phyloP scores from a whole-genome alignment of 495 filamentous ascomycete genomes.

The Parathielavia hyrcaniae region DNA sequence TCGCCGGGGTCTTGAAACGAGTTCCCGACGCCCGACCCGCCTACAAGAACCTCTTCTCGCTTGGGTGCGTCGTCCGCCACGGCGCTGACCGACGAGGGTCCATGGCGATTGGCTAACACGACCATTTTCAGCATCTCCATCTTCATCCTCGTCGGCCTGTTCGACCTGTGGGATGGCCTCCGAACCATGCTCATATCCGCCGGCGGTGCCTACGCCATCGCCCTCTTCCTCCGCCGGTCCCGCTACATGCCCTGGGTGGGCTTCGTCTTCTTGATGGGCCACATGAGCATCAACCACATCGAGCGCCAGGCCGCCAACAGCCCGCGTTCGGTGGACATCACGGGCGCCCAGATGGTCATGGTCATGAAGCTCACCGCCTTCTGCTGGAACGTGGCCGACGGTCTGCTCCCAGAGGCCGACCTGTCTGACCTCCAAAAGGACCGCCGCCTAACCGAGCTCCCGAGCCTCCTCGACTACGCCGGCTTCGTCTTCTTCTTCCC shows the following conservation, averaged over 20 bases:
- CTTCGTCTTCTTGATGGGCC: constrained; percentile 90
- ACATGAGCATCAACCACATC: constrained; percentile 88
- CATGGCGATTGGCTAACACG: constrained; percentile 7
- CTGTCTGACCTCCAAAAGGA: constrained; percentile 84
- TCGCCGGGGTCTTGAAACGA: constrained; percentile 82
- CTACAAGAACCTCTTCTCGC: constrained; percentile 85
- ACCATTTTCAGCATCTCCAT: constrained; percentile 53
- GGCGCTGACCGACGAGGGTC: neutral
- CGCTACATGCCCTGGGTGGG: constrained; percentile 98
- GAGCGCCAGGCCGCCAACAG: constrained; percentile 64
- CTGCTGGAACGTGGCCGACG: constrained; percentile 96
- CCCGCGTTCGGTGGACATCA: constrained; percentile 71
- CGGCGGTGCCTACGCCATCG: constrained; percentile 72
- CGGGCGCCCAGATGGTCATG: constrained; percentile 94
- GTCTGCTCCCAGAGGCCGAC: constrained; percentile 66
- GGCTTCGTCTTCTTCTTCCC: constrained; percentile 96
- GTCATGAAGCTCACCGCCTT: constrained; percentile 98
- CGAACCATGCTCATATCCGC: constrained; percentile 74
- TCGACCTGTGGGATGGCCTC: constrained; percentile 85
- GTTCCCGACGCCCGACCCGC: constrained; percentile 79
- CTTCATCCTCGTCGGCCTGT: constrained; percentile 93
- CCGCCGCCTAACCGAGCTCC: constrained; percentile 66
- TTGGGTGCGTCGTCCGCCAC: constrained; percentile 47
- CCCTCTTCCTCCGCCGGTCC: constrained; percentile 70
- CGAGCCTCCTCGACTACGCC: constrained; percentile 67